Base-by-base conservation (phyloP, 495 filamentous ascomycete species). In the Neurospora intermedia region DNA sequence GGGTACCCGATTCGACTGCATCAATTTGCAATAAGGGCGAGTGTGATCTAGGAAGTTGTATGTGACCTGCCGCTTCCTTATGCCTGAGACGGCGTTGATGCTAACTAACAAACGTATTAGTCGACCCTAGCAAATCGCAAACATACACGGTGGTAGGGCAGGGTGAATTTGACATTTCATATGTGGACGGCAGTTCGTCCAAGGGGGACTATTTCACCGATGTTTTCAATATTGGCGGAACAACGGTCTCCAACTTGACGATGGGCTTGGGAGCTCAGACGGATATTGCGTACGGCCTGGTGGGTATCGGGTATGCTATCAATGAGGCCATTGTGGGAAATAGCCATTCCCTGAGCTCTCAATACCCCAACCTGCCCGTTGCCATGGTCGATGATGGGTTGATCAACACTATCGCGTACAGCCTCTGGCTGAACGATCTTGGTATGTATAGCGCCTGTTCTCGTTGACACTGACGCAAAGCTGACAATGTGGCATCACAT, bases 341-440 rank as follows among this genome's bases (percentile, higher is more conserved):
- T 23, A 82, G 77, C 0, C 76, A 79, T 70, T 80, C 81, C 10
- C 42, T 76, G 6, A 77, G 73, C 0, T 77, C 80, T 0, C 74
- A 87, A 6, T 98, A 98, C 77, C 81, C 90, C 18, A 98, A 97
- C 77, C 85, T 98, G 15, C 93, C 94, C 7, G 82, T 89, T 71
- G 82, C 89, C n/a, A 88, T 99, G 88, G 89, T 90, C 38, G 81
- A 93, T 54, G 84, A 90, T 69, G 90, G 89, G 3, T 71, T 91
- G 69, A 96, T 97, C 79, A 88, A 91, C 72, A 91, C 92, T 3
- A 89, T 88, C 69, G 95, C 96, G 13, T 99, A 96, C 80, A 96
- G 93, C 71, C 82, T 97, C 11, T 97, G 94, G 94, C 82, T 97
- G 69, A 93, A 97, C 77, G 92, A 95, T 75, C 84, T 94, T 9